Evolutionary conservation across 805 yeast species (phyloP).

Genomic region (Lipomyces yamadae): DNA sequence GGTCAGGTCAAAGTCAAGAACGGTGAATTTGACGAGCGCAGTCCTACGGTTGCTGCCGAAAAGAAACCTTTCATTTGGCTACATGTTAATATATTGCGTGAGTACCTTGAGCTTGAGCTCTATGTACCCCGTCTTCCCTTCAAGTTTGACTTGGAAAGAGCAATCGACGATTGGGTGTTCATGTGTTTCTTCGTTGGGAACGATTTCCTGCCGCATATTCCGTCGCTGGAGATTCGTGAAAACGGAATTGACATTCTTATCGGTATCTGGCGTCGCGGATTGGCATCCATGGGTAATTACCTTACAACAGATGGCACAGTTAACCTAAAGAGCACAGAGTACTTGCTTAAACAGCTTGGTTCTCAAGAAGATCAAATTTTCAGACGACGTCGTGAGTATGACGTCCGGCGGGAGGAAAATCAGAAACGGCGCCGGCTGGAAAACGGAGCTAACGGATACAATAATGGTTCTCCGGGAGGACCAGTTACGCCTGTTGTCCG

Average conservation of each 20-base stretch:
- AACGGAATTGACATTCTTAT: constrained; percentile 85
- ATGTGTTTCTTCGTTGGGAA: constrained; percentile 99
- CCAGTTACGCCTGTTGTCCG: constrained; percentile 21
- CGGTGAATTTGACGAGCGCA: constrained; percentile 47
- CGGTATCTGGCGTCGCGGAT: constrained; percentile 75
- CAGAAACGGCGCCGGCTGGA: constrained; percentile 58
- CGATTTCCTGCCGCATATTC: constrained; percentile 96
- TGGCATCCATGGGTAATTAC: constrained; percentile 72
- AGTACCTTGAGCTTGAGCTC: constrained; percentile 83
- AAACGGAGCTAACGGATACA: neutral
- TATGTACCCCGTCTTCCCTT: constrained; percentile 70
- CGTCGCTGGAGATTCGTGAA: constrained; percentile 92
- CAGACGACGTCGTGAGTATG: constrained; percentile 68
- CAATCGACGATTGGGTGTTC: constrained; percentile 98
- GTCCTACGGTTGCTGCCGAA: constrained; percentile 43
- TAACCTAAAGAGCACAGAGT: constrained; percentile 76
- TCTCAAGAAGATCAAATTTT: constrained; percentile 79
- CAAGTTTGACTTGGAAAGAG: constrained; percentile 87
- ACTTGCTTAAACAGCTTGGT: constrained; percentile 66
- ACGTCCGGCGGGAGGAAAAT: constrained; percentile 68
- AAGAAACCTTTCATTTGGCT: constrained; percentile 93
- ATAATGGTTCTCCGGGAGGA: neutral
- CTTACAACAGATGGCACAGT: constrained; percentile 89
- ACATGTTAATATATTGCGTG: constrained; percentile 84
- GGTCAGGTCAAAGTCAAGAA: constrained; percentile 50